Evolutionary conservation across 805 yeast species (phyloP), one percentile per base, ranked within the genome.

Genomic region (Metschnikowia cubensis): DNA sequence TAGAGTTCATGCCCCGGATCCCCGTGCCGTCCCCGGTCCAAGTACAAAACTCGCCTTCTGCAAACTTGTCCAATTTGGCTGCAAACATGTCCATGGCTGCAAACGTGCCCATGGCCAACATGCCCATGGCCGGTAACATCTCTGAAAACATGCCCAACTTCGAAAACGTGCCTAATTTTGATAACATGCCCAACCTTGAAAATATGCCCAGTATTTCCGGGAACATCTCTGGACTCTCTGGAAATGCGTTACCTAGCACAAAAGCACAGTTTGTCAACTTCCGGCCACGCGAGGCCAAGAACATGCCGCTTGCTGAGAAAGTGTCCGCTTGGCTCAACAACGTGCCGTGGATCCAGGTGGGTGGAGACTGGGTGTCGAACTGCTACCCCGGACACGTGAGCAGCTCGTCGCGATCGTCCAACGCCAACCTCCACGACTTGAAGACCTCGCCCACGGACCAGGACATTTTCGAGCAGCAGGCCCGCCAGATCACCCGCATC

Each of bases 261-360:
- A 18, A 18, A 20, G 15, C 20, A 6, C 42, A 39, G 4, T 39
- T 39, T 25, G 37, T 42, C 37, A 10, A 60, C 13, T 85, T 86
- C 60, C 76, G 84, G 51, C 92, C 92, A 11, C 72, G 89, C 59
- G 66, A 66, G 31, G 81, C 82, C 2, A 68, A 76, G 7, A 83
- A 81, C 62, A 85, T 87, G 90, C 74, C 82, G 1, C 79, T 75
- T 53, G 70, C 66, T 43, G 92, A 87, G 58, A 87, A 86, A 58
- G 87, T 87, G 0, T 71, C 72, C 35, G 67, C 63, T 6, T 87
- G 94, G 94, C 76, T 87, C 34, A 67, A 69, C 3, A 71, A 73
- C 29, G 75, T 87, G 3, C 91, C 91, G 1, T 57, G 60, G 60
- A 60, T 74, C 7, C 72, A 66, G 45, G 60, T 67, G 0, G 53